Base-by-base conservation (phyloP, 2,329 filamentous ascomycete species). In the Trichoderma koningii region DNA sequence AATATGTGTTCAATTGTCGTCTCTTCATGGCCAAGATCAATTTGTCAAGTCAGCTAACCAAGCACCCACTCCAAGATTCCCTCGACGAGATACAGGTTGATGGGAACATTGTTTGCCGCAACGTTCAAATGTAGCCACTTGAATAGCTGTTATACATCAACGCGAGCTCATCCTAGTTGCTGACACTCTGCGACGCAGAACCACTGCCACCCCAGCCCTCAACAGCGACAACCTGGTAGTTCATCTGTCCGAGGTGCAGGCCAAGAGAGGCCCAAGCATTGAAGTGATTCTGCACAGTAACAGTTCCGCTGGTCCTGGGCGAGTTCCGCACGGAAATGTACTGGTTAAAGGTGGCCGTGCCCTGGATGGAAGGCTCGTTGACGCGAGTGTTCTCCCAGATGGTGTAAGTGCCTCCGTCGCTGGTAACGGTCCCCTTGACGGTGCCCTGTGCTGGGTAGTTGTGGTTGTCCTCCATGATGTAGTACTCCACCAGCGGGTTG, bases 171-270 rank as follows among this genome's bases (percentile, higher is more conserved):
- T 7, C 26, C 19, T 65, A 65, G 28, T 75, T 84, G 83, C 2
- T 75, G 19, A 83, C 80, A 57, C 77, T 83, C 66, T 85, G 83
- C 55, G 70, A 74, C 48, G 82, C 77, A 57, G 74, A 77, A 0
- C 83, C 83, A 66, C 76, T 78, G 74, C 82, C 83, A 66, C 77
- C 74, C 73, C 84, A 84, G 3, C 82, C 83, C 73, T 85, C 83
- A 0, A 81, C 82, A 15, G 83, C 83, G 21, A 85, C 74, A 66
- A 86, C 83, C 77, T 82, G 79, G 72, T 86, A 86, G 72, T 85
- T 76, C 68, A 79, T 76, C 45, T 68, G 76, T 3, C 83, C 84
- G 12, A 86, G 70, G 28, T 73, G 77, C 72, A 85, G 72, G 3
- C 83, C 83, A n/a, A 73, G 70, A 44, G 76, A 75, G 21, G 72